These are phyloP conservation scores for Skeletonema costatum DNA, from an alignment of 108 stramenopile species.

Conservation along the genomic window DNA sequence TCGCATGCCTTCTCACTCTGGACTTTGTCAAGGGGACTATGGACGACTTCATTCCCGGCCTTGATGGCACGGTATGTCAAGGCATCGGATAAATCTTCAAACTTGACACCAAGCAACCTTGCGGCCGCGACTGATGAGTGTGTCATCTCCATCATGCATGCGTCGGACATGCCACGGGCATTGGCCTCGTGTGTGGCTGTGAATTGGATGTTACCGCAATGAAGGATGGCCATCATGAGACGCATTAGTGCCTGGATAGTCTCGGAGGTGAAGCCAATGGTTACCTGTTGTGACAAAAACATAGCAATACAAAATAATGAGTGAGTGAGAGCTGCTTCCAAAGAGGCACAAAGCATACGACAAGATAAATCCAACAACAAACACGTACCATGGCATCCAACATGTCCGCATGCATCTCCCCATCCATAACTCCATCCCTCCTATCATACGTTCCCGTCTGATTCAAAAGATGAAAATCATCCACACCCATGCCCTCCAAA, in stretches of 20 bases:
- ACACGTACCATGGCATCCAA: constrained; percentile 78
- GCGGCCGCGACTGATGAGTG: constrained; percentile 72
- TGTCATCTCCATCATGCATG: constrained; percentile 68
- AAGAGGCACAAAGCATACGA: background rate
- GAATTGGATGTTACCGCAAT: constrained; percentile 87
- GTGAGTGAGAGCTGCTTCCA: background rate
- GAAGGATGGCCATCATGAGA: constrained; percentile 71
- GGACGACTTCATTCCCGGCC: constrained; percentile 77
- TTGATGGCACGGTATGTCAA: constrained; percentile 78
- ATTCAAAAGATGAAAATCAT: constrained; percentile 69
- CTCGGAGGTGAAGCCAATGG: constrained; percentile 73
- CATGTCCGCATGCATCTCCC: constrained; percentile 80
- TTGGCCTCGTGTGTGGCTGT: constrained; percentile 55
- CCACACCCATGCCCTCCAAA: constrained; percentile 40
- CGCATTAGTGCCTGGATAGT: constrained; percentile 76
- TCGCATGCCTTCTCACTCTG: constrained; percentile 88
- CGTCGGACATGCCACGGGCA: constrained; percentile 47
- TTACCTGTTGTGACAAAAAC: constrained; percentile 50
- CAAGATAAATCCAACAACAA: background rate
- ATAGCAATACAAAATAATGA: background rate
- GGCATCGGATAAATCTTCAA: constrained; percentile 77
- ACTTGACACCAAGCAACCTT: constrained; percentile 70
- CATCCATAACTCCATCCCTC: constrained; percentile 86
- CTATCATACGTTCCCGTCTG: constrained; percentile 80
- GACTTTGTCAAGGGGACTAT: constrained; percentile 71